Base-by-base conservation (phyloP, 768 basidiomycete species). In the Tylopilus plumbeoviolaceoides region DNA sequence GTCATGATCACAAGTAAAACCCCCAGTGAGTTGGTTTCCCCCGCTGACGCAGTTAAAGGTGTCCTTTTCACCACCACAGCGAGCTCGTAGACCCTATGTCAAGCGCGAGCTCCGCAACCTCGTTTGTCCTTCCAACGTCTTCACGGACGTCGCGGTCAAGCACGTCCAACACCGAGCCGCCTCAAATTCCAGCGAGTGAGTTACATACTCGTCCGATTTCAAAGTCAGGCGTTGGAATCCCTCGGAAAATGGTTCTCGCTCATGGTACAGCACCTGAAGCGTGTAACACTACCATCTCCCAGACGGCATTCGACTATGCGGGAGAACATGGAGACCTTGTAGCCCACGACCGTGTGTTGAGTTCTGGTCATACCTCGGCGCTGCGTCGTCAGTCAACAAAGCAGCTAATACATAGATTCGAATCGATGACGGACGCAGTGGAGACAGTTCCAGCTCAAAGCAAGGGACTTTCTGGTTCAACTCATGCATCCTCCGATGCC, bases 351-450 rank as follows among this genome's bases (percentile, higher is more conserved):
- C 55, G 28, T 23, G 33, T 30, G 27, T 46, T 7, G 43, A 27
- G 18, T 18, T 30, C 46, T 1, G 23, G 35, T 47, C 38, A 30
- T n/a, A 20, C 27, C 11, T 51, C 44, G 28, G 14, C 61, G 25
- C 60, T 71, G 44, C 69, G 63, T 51, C 64, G 62, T 31, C 63
- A 63, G 44, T 76, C 82, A 20, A 75, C 81, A 3, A 82, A 76
- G 56, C 78, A 78, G 28, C 65, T 84, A 18, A 81, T 84, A 57
- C 72, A 70, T 54, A 74, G 73, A 45, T 84, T 75, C 57, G 82
- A 84, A 61, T 73, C 78, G 15, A 70, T 82, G 59, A 63, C 59
- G 36, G 61, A 48, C 11, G 42, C 40, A 9, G 45, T 41, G n/a
- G 49, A 53, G 36, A 52, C 20, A 33, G 46, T 35, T 41, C 59